A percentile compares a stretch with the other conserved stretches of the same genome.
Evolutionary conservation across 2,329 filamentous ascomycete genomes (phyloP).

Genomic region (Trichoderma endophyticum): DNA sequence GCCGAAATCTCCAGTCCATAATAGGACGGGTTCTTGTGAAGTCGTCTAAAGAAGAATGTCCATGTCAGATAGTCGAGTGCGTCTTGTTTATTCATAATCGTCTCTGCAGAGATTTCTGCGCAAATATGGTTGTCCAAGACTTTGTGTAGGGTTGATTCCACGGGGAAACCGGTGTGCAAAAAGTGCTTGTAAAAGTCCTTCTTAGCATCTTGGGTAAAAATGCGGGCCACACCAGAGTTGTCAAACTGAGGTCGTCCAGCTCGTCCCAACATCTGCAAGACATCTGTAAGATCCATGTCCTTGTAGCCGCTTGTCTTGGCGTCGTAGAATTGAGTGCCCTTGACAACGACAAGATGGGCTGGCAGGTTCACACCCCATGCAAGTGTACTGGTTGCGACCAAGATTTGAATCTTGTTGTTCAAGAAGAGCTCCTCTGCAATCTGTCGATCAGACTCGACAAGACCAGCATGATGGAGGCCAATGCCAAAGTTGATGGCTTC

Average conservation of each 20-base stretch:
- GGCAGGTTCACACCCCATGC: slow-evolving; percentile 98
- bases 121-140: slow-evolving; percentile 96
- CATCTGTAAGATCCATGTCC: slow-evolving; percentile 98
- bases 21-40: slow-evolving; percentile 98
- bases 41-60: slow-evolving; percentile 97
- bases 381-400: slow-evolving; percentile 91
- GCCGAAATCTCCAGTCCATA: slow-evolving; percentile 92
- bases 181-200: slow-evolving; percentile 99
- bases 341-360: slow-evolving; percentile 94
- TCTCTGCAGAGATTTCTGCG: slow-evolving; percentile 90
- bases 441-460: slow-evolving; percentile 90
- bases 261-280: slow-evolving; percentile 94
- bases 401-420: slow-evolving; percentile 96
- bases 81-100: slow-evolving; percentile 91
- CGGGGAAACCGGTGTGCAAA: slow-evolving; percentile 93
- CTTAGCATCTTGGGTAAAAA: slow-evolving; percentile 96
- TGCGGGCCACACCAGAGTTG: slow-evolving; percentile 89
- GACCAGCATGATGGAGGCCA: slow-evolving; percentile 91
- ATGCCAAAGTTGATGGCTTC: slow-evolving; percentile 98
- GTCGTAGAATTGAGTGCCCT: slow-evolving; percentile 97
- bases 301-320: slow-evolving; percentile 97
- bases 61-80: slow-evolving; percentile 96
- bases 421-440: slow-evolving; percentile 92
- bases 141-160: slow-evolving; percentile 93
- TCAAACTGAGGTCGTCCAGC: slow-evolving; percentile 97